phyloP scores from a whole-genome alignment of 805 yeast species.

The Candida xyloterini region DNA sequence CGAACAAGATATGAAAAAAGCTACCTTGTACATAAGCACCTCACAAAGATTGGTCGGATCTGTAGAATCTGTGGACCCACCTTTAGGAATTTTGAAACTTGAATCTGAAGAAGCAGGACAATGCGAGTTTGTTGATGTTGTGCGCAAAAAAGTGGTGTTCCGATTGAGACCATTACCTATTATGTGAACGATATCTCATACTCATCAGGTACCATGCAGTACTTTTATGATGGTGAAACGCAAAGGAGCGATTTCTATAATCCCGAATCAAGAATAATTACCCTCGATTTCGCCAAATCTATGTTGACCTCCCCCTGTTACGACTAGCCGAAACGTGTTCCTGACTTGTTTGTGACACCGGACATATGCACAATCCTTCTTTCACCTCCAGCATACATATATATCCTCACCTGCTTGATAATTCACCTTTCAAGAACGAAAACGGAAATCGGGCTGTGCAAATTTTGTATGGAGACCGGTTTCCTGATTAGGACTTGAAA shows the following conservation, averaged over 20 bases:
- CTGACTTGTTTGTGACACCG: conserved; percentile 5
- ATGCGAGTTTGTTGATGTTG: conserved; percentile 57
- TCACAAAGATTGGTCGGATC: conserved; percentile 68
- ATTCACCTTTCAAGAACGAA: conserved; percentile 14
- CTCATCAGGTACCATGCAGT: conserved; percentile 1
- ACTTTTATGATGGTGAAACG: too few species aligned
- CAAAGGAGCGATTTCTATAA: too few species aligned
- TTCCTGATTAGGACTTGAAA: conserved; percentile 26
- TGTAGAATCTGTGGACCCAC: conserved; percentile 56
- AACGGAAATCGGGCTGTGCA: conserved; percentile 12
- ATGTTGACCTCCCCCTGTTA: background rate
- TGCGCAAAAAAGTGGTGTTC: conserved; percentile 58
- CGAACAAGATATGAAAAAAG: conserved; percentile 43
- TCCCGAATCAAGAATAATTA: too few species aligned
- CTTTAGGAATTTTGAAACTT: conserved; percentile 60
- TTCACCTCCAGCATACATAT: background rate
- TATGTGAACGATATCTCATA: conserved; percentile 42
- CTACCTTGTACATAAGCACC: conserved; percentile 60
- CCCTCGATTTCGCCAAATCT: background rate
- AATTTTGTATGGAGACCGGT: conserved; percentile 1
- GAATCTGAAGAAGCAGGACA: conserved; percentile 29
- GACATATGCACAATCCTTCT: background rate
- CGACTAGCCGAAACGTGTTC: background rate
- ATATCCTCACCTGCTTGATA: background rate
- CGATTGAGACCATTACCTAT: conserved; percentile 72